Conservation (phyloP, 257 asterid genomes). For the Penstemon newberryi region DNA sequence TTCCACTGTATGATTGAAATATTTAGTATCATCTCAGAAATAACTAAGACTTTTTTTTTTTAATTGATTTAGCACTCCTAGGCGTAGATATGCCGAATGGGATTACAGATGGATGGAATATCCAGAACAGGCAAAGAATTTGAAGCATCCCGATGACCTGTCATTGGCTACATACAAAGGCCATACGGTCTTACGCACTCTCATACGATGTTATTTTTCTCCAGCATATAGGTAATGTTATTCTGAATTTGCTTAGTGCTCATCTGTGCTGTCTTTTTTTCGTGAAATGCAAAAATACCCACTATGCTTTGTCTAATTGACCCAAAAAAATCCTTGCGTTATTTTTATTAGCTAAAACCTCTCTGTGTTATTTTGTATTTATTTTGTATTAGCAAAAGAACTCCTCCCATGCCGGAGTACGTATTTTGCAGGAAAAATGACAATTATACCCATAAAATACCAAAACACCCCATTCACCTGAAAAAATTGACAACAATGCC, state of each 20-base stretch:
- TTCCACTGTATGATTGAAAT: background rate
- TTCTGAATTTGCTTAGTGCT: background rate
- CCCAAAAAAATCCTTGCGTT: no score
- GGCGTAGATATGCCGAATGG: slow-evolving; percentile 58
- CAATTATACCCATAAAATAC: no score
- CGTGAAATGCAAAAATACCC: no score
- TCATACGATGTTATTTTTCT: slow-evolving; percentile 91
- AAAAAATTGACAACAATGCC: no score
- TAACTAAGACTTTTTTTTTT: slow-evolving; percentile 14
- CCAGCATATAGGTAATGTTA: slow-evolving; percentile 72
- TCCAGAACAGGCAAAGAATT: slow-evolving; percentile 52
- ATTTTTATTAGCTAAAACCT: no score
- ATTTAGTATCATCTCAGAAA: background rate
- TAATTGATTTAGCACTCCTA: slow-evolving; percentile 52
- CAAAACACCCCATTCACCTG: no score
- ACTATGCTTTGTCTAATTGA: no score
- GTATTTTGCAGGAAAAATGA: no score
- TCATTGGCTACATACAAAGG: slow-evolving; percentile 89
- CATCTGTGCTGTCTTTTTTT: background rate
- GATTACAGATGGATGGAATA: slow-evolving; percentile 91
- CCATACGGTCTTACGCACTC: slow-evolving; percentile 83
- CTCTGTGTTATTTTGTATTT: no score
- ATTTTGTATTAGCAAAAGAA: no score
- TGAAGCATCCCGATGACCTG: slow-evolving; percentile 55
- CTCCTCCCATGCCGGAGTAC: no score